Conservation (phyloP, 1,284 basidiomycete species). For the Heterobasidion occidentale region DNA sequence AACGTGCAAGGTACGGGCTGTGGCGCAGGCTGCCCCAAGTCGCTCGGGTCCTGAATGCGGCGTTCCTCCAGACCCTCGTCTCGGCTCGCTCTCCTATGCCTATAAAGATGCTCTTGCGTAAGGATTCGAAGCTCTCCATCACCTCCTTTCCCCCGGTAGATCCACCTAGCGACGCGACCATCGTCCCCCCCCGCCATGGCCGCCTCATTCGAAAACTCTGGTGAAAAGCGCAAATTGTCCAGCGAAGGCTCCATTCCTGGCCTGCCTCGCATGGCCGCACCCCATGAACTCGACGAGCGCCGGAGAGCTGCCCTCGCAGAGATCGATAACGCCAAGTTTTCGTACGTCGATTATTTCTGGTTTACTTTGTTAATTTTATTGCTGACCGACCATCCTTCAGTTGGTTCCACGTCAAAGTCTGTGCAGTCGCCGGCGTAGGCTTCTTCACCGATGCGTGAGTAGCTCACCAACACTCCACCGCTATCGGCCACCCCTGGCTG, state of each 20-base stretch:
- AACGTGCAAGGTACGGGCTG: constrained; percentile 9
- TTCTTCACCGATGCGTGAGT: constrained; percentile 80
- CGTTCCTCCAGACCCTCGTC: too few species aligned
- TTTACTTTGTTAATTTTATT: neutral
- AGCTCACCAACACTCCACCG: constrained; percentile 1
- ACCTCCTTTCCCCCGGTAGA: neutral
- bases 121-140: neutral
- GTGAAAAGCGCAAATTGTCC: constrained; percentile 9
- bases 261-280: neutral
- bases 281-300: constrained; percentile 23
- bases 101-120: constrained; percentile 3
- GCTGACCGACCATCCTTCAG: constrained; percentile 9
- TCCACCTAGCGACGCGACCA: neutral
- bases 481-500: neutral
- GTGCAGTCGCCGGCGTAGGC: constrained; percentile 70
- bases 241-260: constrained; percentile 3
- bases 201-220: constrained; percentile 2
- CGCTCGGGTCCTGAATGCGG: too few species aligned
- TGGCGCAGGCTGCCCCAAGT: neutral
- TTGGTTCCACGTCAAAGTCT: constrained; percentile 62
- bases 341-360: constrained; percentile 20
- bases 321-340: constrained; percentile 49
- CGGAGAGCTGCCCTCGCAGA: constrained; percentile 42
- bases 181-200: constrained; percentile 2
- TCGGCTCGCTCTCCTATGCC: neutral